Percentiles rank a stretch among this genome's conserved stretches.
These are phyloP conservation scores for Geranium rotundifolium DNA, from an alignment of 345 rosid species.

Conservation along the genomic window DNA sequence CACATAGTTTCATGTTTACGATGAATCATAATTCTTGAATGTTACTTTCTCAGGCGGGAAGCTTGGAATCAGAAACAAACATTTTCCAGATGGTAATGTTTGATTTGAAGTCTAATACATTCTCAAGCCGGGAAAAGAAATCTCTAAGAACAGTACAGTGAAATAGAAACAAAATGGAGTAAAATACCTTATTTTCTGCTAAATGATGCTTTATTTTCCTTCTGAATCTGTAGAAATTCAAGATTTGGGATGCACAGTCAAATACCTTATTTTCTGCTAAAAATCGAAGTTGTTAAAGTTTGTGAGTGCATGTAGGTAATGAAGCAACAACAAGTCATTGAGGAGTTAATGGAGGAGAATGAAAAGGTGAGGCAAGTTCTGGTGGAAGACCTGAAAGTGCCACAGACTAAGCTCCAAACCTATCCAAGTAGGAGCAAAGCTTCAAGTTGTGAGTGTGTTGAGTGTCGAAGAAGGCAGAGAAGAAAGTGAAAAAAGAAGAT, in stretches of 20 bases:
- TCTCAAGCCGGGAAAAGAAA: background rate
- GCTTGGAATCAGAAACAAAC: conserved; percentile 50
- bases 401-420: conserved; percentile 54
- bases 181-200: too few species aligned
- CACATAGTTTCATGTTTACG: too few species aligned
- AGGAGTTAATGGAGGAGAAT: conserved; percentile 69
- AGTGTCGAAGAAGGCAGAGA: conserved; percentile 87
- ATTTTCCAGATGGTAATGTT: conserved; percentile 78
- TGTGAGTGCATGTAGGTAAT: conserved; percentile 30
- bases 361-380: conserved; percentile 61
- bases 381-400: conserved; percentile 65
- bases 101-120: background rate
- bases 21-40: background rate
- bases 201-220: too few species aligned
- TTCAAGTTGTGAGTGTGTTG: conserved; percentile 59
- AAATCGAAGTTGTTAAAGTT: background rate
- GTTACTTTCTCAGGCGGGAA: conserved; percentile 35
- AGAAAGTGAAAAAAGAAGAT: conserved; percentile 15
- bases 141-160: too few species aligned
- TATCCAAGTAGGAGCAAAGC: conserved; percentile 20
- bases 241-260: too few species aligned
- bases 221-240: too few species aligned
- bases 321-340: conserved; percentile 71
- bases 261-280: too few species aligned
- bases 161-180: too few species aligned